These are phyloP conservation scores for Cutaneotrichosporon mucoides DNA, from an alignment of 1,284 basidiomycete genomes.

Conservation along the genomic window DNA sequence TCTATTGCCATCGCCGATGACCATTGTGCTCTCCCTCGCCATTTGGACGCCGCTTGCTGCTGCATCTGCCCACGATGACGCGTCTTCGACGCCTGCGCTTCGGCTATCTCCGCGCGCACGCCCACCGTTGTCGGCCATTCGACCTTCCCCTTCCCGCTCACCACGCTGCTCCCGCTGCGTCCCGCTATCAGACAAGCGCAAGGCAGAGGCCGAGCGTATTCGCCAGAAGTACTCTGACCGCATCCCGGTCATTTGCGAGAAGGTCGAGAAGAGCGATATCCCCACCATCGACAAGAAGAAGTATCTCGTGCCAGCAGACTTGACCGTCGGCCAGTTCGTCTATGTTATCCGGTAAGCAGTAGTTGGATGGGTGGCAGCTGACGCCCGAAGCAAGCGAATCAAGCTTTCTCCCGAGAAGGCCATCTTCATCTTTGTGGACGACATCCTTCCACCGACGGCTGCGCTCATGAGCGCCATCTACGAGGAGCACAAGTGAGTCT, in stretches of 20 bases:
- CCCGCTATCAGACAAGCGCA: conserved; percentile 78
- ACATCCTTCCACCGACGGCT: conserved; percentile 95
- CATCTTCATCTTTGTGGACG: conserved; percentile 98
- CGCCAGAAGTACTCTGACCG: conserved; percentile 98
- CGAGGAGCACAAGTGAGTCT: conserved; percentile 93
- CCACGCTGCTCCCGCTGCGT: no score
- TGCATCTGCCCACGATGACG: no score
- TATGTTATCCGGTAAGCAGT: conserved; percentile 74
- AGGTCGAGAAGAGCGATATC: conserved; percentile 97
- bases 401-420: conserved; percentile 99
- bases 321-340: conserved; percentile 98
- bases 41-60: no score
- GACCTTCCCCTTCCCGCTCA: no score
- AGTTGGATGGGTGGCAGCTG: not conserved
- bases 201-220: conserved; percentile 89
- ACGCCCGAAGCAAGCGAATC: conserved; percentile 76
- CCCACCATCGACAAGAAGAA: conserved; percentile 99
- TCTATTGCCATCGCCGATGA: no score
- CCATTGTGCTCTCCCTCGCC: no score
- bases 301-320: conserved; percentile 95
- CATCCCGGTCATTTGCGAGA: conserved; percentile 99
- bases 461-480: conserved; percentile 99
- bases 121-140: no score
- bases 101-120: no score
- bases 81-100: no score